Base-by-base conservation (phyloP, 768 basidiomycete species). In the Brasilioporus rufonigricans region DNA sequence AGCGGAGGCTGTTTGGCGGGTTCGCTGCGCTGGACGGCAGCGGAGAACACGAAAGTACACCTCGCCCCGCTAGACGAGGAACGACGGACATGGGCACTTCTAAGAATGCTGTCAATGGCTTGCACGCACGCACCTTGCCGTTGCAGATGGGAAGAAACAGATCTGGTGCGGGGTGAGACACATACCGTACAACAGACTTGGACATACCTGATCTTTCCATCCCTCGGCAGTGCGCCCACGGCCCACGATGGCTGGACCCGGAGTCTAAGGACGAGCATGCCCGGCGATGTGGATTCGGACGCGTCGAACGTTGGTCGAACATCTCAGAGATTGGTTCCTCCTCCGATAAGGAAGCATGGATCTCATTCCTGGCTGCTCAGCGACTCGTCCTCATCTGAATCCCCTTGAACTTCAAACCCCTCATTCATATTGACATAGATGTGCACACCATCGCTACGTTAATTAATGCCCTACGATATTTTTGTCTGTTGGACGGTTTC, bases 31-130 rank as follows among this genome's bases (percentile, higher is more conserved):
- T 59, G 7, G 33, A 45, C 19, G 32, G n/a, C 1, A 61, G 55
- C 11, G 46, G 35, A 11, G 65, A 65, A 12, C 32, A 29, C 21
- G 63, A 70, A 21, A 58, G 38, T 23, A 70, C 70, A 2, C 70
- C 68, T 44, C 61, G 68, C 32, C 70, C 68, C 5, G 7, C 31
- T 21, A 49, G 52, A 41, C 49, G 21, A 49, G 57, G 41, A 11
- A 47, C 11, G 32, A 46, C 29, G 4, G n/a, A 47, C 8, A 18
- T 27, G 18, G 23, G 23, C 7, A 33, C 32, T 11, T 4, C 12
- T 2, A 50, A 24, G 31, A 38, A 32, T 11, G n/a, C 24, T 13
- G 24, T 11, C 26, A 29, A 52, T 24, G n/a, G 26, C 12, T 52
- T 45, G 14, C 44, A 44, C 21, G 29, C 19, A 44, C 36, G 39